These are phyloP conservation scores for Vitis hybrid DNA, from an alignment of 177 flowering plant genomes.

Conservation along the genomic window DNA sequence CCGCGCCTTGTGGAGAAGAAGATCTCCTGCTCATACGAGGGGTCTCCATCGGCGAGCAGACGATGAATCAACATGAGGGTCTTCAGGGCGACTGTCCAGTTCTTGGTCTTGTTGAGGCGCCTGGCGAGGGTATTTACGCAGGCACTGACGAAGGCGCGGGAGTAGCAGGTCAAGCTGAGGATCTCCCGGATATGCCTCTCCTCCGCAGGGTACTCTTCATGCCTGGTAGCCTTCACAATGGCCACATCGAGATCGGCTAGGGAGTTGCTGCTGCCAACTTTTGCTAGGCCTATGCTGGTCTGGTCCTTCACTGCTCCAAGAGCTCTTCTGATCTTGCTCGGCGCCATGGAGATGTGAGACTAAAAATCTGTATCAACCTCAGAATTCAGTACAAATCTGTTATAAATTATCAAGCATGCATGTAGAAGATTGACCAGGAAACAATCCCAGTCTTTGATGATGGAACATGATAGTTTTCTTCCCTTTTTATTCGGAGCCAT, in stretches of 20 bases:
- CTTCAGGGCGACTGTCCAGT: slow-evolving; percentile 86
- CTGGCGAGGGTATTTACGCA: slow-evolving; percentile 54
- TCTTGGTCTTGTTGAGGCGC: slow-evolving; percentile 78
- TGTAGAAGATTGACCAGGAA: no score
- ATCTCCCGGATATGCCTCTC: slow-evolving; percentile 69
- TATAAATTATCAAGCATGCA: no score
- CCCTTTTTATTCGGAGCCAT: no score
- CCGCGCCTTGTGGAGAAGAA: slow-evolving; percentile 86
- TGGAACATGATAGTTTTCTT: no score
- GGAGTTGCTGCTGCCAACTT: slow-evolving; percentile 58
- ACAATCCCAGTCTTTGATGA: no score
- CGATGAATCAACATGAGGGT: slow-evolving; percentile 73
- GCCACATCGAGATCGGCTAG: slow-evolving; percentile 79
- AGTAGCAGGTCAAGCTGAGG: slow-evolving; percentile 65
- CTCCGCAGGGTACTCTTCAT: slow-evolving; percentile 77
- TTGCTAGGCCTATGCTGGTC: slow-evolving; percentile 91
- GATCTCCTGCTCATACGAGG: slow-evolving; percentile 74
- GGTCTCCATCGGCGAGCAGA: slow-evolving; percentile 70
- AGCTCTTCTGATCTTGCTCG: slow-evolving; percentile 71
- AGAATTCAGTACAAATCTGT: no score
- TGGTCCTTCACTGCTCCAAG: slow-evolving; percentile 89
- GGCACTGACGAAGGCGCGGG: slow-evolving; percentile 46
- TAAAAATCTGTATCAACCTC: no score
- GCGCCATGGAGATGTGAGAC: slow-evolving; percentile 39
- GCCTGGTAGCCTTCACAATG: slow-evolving; percentile 85